Evolutionary conservation across 129 eudicot genomes (phyloP).

Genomic region (Pseudognaphalium luteoalbum): DNA sequence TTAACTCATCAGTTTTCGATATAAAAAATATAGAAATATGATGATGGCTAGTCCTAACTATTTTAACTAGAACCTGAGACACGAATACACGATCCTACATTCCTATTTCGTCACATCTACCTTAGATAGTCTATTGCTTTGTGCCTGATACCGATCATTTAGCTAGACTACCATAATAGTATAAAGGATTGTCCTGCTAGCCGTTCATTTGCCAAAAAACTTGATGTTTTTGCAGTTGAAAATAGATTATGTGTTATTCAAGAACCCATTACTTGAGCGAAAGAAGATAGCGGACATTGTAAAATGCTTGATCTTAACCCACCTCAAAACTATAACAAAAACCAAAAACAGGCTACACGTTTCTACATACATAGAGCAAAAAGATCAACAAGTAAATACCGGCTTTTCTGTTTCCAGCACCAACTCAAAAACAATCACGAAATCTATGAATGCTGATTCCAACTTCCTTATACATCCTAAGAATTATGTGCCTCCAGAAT

Average conservation of each 20-base stretch:
- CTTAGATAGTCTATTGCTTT: no score
- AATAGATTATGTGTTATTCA: neutral
- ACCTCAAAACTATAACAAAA: neutral
- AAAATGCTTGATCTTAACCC: neutral
- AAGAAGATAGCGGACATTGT: neutral
- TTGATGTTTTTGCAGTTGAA: neutral
- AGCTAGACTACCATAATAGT: no score
- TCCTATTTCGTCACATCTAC: no score
- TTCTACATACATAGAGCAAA: neutral
- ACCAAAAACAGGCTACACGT: neutral
- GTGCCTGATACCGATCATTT: neutral
- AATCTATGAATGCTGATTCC: neutral
- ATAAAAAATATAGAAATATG: no score
- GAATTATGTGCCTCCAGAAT: neutral
- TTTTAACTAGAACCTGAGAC: no score
- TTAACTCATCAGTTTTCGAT: no score
- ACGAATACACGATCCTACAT: no score
- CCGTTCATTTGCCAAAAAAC: neutral
- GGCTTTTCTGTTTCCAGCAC: neutral
- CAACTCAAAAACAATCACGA: neutral
- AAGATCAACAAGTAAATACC: neutral
- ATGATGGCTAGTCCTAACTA: no score
- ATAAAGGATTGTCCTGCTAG: neutral
- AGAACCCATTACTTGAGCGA: neutral
- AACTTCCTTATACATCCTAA: neutral